Evolutionary conservation across 805 yeast genomes (phyloP).

Genomic region (Teunomyces atbi): DNA sequence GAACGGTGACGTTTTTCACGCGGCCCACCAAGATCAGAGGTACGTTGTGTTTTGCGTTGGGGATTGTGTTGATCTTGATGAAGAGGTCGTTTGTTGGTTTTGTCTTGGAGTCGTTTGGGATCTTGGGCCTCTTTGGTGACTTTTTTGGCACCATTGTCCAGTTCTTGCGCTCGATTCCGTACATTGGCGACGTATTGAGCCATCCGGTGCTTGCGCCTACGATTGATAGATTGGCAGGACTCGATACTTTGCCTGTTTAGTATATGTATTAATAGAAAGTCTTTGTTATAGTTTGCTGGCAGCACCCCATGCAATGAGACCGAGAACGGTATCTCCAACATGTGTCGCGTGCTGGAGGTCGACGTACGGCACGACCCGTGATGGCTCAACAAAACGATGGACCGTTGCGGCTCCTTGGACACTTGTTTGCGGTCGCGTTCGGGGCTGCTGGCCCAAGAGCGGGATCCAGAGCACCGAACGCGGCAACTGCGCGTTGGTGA

Average conservation of each 20-base stretch:
- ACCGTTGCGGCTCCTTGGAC: background rate
- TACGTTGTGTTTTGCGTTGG: slow-evolving; percentile 71
- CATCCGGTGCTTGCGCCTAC: slow-evolving; percentile 81
- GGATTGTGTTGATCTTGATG: slow-evolving; percentile 70
- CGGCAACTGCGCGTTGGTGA: slow-evolving; percentile 2
- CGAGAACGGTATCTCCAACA: slow-evolving; percentile 10
- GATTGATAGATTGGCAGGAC: slow-evolving; percentile 42
- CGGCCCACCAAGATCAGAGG: slow-evolving; percentile 88
- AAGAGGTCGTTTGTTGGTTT: slow-evolving; percentile 85
- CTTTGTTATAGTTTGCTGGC: background rate
- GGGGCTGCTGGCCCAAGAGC: slow-evolving; percentile 5
- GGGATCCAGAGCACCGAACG: slow-evolving; percentile 19
- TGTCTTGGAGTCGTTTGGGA: slow-evolving; percentile 82
- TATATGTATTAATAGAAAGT: background rate
- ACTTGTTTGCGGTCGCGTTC: background rate
- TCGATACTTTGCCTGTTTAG: slow-evolving; percentile 41
- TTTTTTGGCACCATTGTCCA: slow-evolving; percentile 86
- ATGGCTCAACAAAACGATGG: slow-evolving; percentile 3
- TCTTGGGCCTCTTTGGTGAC: slow-evolving; percentile 86
- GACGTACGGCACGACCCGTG: slow-evolving; percentile 6
- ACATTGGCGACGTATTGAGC: slow-evolving; percentile 80
- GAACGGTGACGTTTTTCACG: slow-evolving; percentile 78
- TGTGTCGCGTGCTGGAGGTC: slow-evolving; percentile 17
- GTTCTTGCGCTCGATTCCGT: slow-evolving; percentile 82
- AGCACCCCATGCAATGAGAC: slow-evolving; percentile 1